Percentiles rank a stretch among this genome's conserved stretches.
Conservation (phyloP, 352 stramenopile species). For the Phytopythium delawarense region DNA sequence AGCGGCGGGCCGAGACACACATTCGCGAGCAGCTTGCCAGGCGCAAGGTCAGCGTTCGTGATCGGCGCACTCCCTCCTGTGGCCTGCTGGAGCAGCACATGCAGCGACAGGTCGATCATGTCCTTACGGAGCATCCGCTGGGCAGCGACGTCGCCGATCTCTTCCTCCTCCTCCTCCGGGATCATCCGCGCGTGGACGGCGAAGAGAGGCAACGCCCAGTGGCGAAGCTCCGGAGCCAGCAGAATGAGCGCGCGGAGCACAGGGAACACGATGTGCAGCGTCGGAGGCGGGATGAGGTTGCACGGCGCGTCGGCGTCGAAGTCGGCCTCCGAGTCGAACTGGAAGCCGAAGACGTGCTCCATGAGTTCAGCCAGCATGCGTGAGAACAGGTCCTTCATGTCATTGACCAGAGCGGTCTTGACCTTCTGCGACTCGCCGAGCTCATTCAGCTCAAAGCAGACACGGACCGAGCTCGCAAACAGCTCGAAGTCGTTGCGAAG, state of each 20-base stretch:
- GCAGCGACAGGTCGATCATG: constrained; percentile 70
- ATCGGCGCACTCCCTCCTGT: constrained; percentile 49
- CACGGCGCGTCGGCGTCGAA: constrained; percentile 61
- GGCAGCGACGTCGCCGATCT: constrained; percentile 75
- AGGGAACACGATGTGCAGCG: constrained; percentile 76
- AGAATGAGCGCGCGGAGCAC: constrained; percentile 57
- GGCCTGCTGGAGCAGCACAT: constrained; percentile 56
- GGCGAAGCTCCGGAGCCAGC: constrained; percentile 43
- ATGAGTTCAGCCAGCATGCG: constrained; percentile 58
- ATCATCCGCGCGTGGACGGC: constrained; percentile 83
- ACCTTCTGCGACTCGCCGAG: constrained; percentile 30
- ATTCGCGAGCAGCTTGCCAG: constrained; percentile 48
- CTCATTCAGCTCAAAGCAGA: constrained; percentile 43
- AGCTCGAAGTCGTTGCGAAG: constrained; percentile 66
- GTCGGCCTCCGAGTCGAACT: constrained; percentile 74
- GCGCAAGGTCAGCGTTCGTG: constrained; percentile 55
- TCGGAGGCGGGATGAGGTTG: constrained; percentile 68
- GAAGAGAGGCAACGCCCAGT: constrained; percentile 73
- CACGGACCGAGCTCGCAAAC: constrained; percentile 49
- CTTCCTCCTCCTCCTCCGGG: constrained; percentile 82
- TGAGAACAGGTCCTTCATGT: constrained; percentile 49
- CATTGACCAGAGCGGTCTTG: constrained; percentile 28
- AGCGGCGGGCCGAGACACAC: constrained; percentile 55
- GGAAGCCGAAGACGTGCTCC: constrained; percentile 79
- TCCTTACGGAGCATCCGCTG: constrained; percentile 69